phyloP scores from a whole-genome alignment of 2,329 filamentous ascomycete genomes.

The Cadophora luteo-olivacea region DNA sequence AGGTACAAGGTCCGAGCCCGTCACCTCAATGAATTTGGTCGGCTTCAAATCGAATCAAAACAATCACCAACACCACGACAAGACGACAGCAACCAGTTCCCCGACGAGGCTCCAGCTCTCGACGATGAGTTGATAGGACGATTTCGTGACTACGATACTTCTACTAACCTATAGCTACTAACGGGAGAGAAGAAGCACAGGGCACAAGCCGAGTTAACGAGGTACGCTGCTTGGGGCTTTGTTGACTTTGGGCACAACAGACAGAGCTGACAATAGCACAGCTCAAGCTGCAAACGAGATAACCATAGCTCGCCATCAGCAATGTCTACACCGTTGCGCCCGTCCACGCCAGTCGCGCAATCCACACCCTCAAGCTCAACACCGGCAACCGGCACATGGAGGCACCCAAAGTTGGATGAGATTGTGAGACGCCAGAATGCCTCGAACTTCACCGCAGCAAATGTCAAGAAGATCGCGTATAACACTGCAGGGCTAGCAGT shows the following conservation, averaged over 20 bases:
- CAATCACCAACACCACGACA: conserved; percentile 15
- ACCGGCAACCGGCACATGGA: conserved; percentile 75
- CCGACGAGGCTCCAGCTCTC: background rate
- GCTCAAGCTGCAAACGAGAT: background rate
- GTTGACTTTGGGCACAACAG: conserved; percentile 31
- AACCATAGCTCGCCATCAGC: background rate
- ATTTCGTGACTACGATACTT: conserved; percentile 15
- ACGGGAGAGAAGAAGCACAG: background rate
- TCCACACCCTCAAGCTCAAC: conserved; percentile 39
- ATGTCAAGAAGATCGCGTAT: conserved; percentile 72
- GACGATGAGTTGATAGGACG: conserved; percentile 36
- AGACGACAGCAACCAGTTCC: conserved; percentile 12
- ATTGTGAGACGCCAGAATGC: conserved; percentile 83
- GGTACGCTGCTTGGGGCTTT: conserved; percentile 26
- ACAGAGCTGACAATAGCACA: background rate
- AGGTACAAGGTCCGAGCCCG: background rate
- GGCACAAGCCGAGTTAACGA: background rate
- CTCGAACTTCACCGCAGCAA: conserved; percentile 78
- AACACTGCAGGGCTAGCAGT: conserved; percentile 65
- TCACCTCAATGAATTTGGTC: conserved; percentile 3
- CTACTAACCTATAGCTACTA: conserved; percentile 41
- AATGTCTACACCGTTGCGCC: conserved; percentile 39
- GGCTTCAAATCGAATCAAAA: conserved; percentile 30
- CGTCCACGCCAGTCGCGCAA: conserved; percentile 37
- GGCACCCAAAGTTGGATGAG: conserved; percentile 86